Base-by-base conservation (phyloP, 192 early-diverging fungal genomes). In the Jimgerdemannia flammicorona region DNA sequence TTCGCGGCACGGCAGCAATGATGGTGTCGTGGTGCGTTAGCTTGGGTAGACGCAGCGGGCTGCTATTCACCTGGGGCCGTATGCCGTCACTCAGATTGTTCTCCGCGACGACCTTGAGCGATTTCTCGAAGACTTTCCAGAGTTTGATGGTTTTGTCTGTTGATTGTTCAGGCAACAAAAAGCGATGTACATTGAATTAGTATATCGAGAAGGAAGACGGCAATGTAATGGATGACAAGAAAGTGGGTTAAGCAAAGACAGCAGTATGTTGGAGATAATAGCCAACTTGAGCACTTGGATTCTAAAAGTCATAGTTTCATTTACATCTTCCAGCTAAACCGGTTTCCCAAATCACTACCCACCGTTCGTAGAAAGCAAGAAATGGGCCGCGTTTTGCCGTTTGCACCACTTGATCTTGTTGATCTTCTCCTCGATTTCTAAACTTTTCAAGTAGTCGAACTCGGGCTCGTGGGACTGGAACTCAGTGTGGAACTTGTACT, bases 71-170 rank as follows among this genome's bases (percentile, higher is more conserved):
- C 66, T 72, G 83, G 41, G 75, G 79, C 44, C 71, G 64, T 17
- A 73, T 71, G 11, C 92, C 92, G 67, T 94, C 92, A 41, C 88
- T 88, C 42, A 96, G 87, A 83, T 94, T 97, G 77, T 89, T 97
- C 82, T 99, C 98, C 2, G 96, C 85, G 40, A 99, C 94, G 19
- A 97, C 89, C 81, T 98, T 97, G 74, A 98, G 90, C 14, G 93
- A 93, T 83, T 98, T 98, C 83, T 99, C 96, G 88, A 95, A 98
- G 19, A 99, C 93, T 83, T 99, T 99, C 98, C 98, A 99, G 49
- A 99, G 90, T 85, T 99, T 99, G 84, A 99, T 96, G 44, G 98
- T 99, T 83, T 99, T 99, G 86, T 99, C 98, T 95, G 76, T 64
- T 29, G 19, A 43, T 41, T 29, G 29, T 29, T 29, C 29, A 29